Percentiles rank a stretch among this genome's conserved stretches.
Conservation (phyloP, 2,329 filamentous ascomycete species). For the Aspergillus sp. region DNA sequence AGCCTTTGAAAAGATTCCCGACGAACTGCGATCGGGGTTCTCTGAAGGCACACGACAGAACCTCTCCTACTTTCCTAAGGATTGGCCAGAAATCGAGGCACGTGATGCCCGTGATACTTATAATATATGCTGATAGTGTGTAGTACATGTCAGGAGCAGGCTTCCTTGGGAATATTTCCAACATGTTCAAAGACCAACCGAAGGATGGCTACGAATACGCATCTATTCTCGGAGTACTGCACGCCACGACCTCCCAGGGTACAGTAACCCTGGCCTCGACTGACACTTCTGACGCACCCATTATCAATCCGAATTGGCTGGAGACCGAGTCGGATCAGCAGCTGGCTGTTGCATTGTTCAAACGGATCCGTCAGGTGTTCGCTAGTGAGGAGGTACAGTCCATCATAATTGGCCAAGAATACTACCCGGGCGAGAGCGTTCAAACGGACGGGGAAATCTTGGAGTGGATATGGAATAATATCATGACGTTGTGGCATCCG, state of each 20-base stretch:
- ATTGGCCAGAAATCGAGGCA: constrained; percentile 41
- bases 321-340: constrained; percentile 42
- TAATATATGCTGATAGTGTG: background rate
- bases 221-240: constrained; percentile 33
- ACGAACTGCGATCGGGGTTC: constrained; percentile 19
- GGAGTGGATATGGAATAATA: constrained; percentile 22
- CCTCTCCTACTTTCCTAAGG: constrained; percentile 27
- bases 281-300: constrained; percentile 36
- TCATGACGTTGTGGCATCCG: constrained; percentile 36
- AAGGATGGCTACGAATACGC: constrained; percentile 34
- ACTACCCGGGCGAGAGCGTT: constrained; percentile 36
- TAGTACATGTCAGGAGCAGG: constrained; percentile 25
- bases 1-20: constrained; percentile 37
- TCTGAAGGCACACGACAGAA: constrained; percentile 15
- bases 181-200: constrained; percentile 9
- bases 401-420: constrained; percentile 34
- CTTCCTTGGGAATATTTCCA: constrained; percentile 17
- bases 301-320: constrained; percentile 50
- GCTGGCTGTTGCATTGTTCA: constrained; percentile 44
- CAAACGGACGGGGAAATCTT: constrained; percentile 44
- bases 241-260: constrained; percentile 46
- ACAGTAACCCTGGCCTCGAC: constrained; percentile 43
- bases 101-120: background rate
- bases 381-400: constrained; percentile 22
- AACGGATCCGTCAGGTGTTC: constrained; percentile 41